Base-by-base conservation (phyloP, 306 rosid species). In the Quercus alba region DNA sequence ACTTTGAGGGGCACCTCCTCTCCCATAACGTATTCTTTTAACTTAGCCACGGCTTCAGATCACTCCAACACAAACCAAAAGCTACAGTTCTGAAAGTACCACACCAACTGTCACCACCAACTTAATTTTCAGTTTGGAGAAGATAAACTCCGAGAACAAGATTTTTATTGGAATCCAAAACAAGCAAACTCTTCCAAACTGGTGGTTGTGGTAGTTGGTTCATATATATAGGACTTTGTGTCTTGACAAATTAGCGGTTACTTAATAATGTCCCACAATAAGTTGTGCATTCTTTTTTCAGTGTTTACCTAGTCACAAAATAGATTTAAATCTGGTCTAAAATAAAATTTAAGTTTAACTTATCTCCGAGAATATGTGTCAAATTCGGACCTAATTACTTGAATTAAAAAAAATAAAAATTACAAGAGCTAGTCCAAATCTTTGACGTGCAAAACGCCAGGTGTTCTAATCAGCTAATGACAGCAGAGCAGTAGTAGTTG, bases 11-110 rank as follows among this genome's bases (percentile, higher is more conserved):
- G 59, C 56, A 57, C 86, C 44, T 90, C 87, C 33, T 81, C 95
- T 17, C 56, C 93, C 98, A 91, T 93, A 54, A 56, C 80, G 81
- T 77, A 69, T 9, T 73, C 86, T 54, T 79, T 80, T 1, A 84
- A 77, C 83, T 85, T 84, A 20, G 83, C 85, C 86, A 84, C 84
- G 11, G 70, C 54, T 56, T 63, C 72, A 33, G 52, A 35, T 5
- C 3, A 33, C 51, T 7, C 49, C 6, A 67, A 35, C 11, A 28
- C n/a, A 26, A 62, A 62, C 28, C 7, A 13, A 28, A 62, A 19
- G 26, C 17, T 33, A 35, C 49, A 67, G 72, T 64, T 28, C 13
- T 19, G 49, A 33, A 33, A 67, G n/a, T 5, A 26, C 21, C 20
- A 31, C 51, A 33, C 21, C 23, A 33, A 67, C 25, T 15, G 51